Percentiles rank a stretch among this genome's conserved stretches.
These are phyloP conservation scores for Theobroma cacao DNA, from an alignment of 345 rosid genomes.

Conservation along the genomic window DNA sequence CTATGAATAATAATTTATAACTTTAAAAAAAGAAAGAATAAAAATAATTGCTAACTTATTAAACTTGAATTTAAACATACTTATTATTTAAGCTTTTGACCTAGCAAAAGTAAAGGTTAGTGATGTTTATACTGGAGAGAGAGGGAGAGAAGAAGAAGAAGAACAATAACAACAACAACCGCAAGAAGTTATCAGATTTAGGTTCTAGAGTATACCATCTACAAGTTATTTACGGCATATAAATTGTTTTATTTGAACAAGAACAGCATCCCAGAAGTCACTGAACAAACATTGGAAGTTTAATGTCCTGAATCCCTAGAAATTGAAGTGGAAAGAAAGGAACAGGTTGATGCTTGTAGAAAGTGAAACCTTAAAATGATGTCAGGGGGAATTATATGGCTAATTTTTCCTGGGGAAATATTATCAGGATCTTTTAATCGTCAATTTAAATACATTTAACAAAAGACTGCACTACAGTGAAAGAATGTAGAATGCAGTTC, in stretches of 20 bases:
- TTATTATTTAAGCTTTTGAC: background rate
- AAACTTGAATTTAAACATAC: background rate
- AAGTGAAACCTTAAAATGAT: background rate
- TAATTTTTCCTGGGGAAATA: background rate
- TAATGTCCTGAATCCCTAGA: background rate
- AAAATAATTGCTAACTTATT: background rate
- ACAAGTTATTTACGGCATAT: background rate
- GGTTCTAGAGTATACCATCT: background rate
- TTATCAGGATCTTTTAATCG: background rate
- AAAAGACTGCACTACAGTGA: background rate
- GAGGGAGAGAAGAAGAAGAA: background rate
- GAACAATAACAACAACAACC: background rate
- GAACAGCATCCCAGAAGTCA: background rate
- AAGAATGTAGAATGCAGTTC: background rate
- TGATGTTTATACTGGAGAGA: background rate
- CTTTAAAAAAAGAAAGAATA: background rate
- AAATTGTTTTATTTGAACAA: background rate
- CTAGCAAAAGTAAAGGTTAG: background rate
- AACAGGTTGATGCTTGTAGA: background rate
- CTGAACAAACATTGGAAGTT: background rate
- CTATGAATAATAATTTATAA: background rate
- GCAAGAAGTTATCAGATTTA: background rate
- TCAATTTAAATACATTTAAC: background rate
- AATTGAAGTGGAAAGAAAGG: background rate
- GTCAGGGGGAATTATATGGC: background rate